These are phyloP conservation scores for Aspergillus proliferans DNA, from an alignment of 2,329 filamentous ascomycete genomes.

Conservation along the genomic window DNA sequence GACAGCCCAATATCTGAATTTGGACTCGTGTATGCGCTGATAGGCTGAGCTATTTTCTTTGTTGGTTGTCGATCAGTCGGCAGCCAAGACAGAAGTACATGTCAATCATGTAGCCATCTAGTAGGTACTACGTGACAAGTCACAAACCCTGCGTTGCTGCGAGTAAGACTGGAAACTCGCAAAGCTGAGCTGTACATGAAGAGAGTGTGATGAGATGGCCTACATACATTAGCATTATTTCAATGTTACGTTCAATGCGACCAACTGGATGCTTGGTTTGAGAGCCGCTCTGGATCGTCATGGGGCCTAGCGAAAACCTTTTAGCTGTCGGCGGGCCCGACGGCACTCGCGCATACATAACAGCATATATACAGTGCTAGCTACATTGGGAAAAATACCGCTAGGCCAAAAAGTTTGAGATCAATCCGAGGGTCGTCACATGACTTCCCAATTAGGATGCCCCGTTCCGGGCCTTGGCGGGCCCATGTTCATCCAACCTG, in stretches of 20 bases:
- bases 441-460: too few species aligned
- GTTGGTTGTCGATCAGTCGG: slow-evolving; percentile 6
- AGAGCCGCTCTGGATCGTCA: neutral
- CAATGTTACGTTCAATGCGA: neutral
- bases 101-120: slow-evolving; percentile 2
- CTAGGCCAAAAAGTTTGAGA: too few species aligned
- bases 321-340: too few species aligned
- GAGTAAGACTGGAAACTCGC: neutral
- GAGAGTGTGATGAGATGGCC: neutral
- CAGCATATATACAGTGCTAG: too few species aligned
- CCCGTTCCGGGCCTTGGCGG: too few species aligned
- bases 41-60: neutral
- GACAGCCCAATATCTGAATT: slow-evolving; percentile 5
- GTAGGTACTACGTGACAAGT: slow-evolving; percentile 1
- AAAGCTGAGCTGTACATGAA: neutral
- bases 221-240: neutral
- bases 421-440: too few species aligned
- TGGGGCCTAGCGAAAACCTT: neutral
- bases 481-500: too few species aligned
- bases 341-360: too few species aligned
- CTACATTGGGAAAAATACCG: too few species aligned
- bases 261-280: neutral
- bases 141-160: neutral
- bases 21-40: slow-evolving; percentile 4
- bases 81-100: slow-evolving; percentile 4